Evolutionary conservation across 129 eudicot genomes (phyloP).

Genomic region (Glebionis coronaria): DNA sequence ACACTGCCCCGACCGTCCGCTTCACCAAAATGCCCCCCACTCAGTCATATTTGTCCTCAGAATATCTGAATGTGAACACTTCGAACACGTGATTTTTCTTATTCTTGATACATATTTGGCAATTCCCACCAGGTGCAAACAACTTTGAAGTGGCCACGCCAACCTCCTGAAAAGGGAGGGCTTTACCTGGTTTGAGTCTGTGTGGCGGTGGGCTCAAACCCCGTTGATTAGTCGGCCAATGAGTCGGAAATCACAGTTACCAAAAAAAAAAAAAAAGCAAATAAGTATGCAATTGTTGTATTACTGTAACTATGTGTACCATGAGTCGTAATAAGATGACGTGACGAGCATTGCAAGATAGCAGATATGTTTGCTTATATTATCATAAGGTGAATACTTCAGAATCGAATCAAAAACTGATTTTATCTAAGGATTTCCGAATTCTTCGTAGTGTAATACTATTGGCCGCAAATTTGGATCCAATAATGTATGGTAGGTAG

Average conservation of each 20-base stretch:
- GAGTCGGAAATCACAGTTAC: too few species aligned
- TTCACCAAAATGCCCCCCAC: slow-evolving; percentile 93
- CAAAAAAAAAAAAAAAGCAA: too few species aligned
- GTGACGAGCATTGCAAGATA: slow-evolving; percentile 79
- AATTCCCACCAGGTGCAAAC: too few species aligned
- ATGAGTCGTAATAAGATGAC: slow-evolving; percentile 71
- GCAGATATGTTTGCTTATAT: slow-evolving; percentile 51
- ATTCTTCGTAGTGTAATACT: slow-evolving; percentile 86
- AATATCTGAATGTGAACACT: slow-evolving; percentile 61
- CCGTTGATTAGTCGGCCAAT: too few species aligned
- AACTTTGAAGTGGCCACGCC: too few species aligned
- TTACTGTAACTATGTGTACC: slow-evolving; percentile 38
- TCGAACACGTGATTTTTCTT: slow-evolving; percentile 61
- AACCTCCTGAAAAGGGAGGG: too few species aligned
- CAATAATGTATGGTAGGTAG: too few species aligned
- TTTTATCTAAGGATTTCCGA: slow-evolving; percentile 71
- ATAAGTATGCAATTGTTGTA: background rate
- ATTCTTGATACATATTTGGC: slow-evolving; percentile 91
- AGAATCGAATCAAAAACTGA: slow-evolving; percentile 51
- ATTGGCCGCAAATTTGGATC: too few species aligned
- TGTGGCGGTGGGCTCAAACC: too few species aligned
- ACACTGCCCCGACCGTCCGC: slow-evolving; percentile 71
- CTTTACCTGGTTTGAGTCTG: too few species aligned
- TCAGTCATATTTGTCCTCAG: slow-evolving; percentile 67
- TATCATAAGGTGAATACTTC: slow-evolving; percentile 90